Evolutionary conservation across 2,329 filamentous ascomycete species (phyloP), one percentile per base, ranked within the genome.

Genomic region (Fusarium marasasianum): DNA sequence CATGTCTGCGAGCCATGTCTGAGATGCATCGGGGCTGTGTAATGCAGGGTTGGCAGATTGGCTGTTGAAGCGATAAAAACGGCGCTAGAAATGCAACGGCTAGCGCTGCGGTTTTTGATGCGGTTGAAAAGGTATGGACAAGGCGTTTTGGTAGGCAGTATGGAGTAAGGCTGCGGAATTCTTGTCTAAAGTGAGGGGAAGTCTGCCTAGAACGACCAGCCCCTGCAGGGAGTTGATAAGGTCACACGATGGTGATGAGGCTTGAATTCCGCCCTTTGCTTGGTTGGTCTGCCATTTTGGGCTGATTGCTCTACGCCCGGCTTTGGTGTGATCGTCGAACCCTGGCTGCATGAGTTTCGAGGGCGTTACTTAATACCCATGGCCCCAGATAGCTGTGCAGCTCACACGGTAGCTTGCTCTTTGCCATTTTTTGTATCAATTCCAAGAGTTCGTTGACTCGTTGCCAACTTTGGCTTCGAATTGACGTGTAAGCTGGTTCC

Each of bases 301-400:
- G 35, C 54, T 62, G 38, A 67, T 66, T 63, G 63, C 72, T 76
- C 57, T 54, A 33, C 66, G 73, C 74, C 76, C 71, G 74, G 71
- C 66, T 72, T 64, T 73, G 71, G 74, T 76, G 66, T 50, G 54
- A 64, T 68, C 45, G 56, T 58, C 35, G 20, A 55, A 56, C 53
- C 57, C 60, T 73, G 66, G 63, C 56, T 51, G 24, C 15, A 50
- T 56, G 47, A 45, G 33, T 35, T 35, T 22, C 33, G 69, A 56
- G 66, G 62, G 69, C 69, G 71, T 75, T 78, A 76, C 76, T 78
- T 78, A 78, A 78, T 71, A 58, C 60, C 51, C 62, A 61, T 53
- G 22, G 60, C 47, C 76, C 76, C 75, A 63, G 66, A 47, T 55
- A 29, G 26, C 58, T 48, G 48, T 29, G 40, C 51, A 31, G 26